Evolutionary conservation across 2,329 filamentous ascomycete species (phyloP).

Genomic region (Trichoderma oligosporum): DNA sequence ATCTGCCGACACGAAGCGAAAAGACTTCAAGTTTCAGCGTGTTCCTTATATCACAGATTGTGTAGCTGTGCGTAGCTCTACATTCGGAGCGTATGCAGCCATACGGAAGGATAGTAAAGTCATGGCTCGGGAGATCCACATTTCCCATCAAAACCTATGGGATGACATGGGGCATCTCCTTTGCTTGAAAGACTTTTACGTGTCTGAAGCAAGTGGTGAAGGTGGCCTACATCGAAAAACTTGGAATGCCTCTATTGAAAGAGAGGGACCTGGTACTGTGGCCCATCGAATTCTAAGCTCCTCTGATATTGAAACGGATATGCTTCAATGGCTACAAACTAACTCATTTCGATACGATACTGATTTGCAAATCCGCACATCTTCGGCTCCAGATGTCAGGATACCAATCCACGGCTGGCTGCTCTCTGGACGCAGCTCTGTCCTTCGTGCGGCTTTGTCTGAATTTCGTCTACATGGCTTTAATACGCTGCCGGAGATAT

Average conservation of each 20-base stretch:
- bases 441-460: conserved; percentile 60
- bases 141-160: conserved; percentile 68
- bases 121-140: conserved; percentile 64
- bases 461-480: conserved; percentile 44
- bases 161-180: conserved; percentile 68
- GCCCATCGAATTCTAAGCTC: conserved; percentile 56
- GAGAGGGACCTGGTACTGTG: conserved; percentile 49
- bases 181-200: conserved; percentile 59
- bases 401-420: conserved; percentile 84
- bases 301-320: conserved; percentile 61
- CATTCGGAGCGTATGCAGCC: conserved; percentile 85
- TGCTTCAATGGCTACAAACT: conserved; percentile 47
- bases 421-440: conserved; percentile 66
- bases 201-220: conserved; percentile 34
- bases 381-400: conserved; percentile 61
- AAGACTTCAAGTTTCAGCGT: conserved; percentile 93
- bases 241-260: conserved; percentile 32
- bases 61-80: conserved; percentile 77
- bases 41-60: conserved; percentile 85
- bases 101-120: conserved; percentile 81
- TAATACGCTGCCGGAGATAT: conserved; percentile 28
- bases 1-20: conserved; percentile 58
- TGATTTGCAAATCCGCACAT: conserved; percentile 49
- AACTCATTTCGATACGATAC: conserved; percentile 41
- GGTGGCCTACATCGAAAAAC: conserved; percentile 40